Evolutionary conservation across 164 flowering plant species (phyloP).

Genomic region (Annona cherimola): DNA sequence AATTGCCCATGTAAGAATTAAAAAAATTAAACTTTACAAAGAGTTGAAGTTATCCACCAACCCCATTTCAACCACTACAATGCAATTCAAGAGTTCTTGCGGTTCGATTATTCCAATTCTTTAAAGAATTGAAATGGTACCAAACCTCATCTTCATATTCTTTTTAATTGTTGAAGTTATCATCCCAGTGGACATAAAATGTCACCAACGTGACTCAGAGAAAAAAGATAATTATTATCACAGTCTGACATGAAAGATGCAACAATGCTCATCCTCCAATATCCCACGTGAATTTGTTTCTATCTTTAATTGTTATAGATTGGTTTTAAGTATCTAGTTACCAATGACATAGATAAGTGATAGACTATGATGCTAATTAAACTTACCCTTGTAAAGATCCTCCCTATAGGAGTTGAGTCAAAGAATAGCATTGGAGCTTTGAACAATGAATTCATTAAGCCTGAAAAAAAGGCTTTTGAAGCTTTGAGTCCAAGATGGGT

Average conservation of each 20-base stretch:
- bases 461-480: constrained; percentile 62
- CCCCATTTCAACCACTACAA: too few species aligned
- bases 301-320: background rate
- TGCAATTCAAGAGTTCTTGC: background rate
- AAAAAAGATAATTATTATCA: too few species aligned
- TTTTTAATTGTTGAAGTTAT: too few species aligned
- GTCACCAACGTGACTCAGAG: background rate
- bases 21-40: too few species aligned
- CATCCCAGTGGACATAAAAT: background rate
- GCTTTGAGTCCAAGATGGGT: constrained; percentile 66
- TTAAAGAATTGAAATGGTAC: background rate
- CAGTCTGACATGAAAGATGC: background rate
- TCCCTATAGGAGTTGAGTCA: constrained; percentile 85
- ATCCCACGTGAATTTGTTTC: background rate
- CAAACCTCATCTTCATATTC: background rate
- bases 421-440: constrained; percentile 90
- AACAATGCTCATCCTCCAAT: background rate
- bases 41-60: background rate
- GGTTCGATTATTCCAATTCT: background rate
- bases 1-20: background rate
- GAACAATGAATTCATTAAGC: constrained; percentile 57
- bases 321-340: background rate
- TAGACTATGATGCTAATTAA: background rate
- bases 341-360: background rate
- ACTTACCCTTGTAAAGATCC: constrained; percentile 77